phyloP scores from a whole-genome alignment of 805 yeast genomes.

The Nakazawaea populi region DNA sequence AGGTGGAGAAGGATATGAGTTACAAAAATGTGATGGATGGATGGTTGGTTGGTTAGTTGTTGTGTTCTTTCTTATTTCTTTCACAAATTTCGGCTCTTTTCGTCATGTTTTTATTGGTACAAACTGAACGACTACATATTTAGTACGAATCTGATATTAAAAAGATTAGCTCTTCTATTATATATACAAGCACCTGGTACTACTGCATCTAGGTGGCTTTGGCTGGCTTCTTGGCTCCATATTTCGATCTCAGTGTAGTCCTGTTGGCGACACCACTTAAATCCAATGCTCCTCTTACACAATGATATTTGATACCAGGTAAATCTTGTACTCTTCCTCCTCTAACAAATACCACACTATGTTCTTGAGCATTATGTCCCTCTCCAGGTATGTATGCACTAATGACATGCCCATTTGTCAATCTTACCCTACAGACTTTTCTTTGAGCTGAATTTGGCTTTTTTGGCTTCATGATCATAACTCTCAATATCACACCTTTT shows the following conservation, averaged over 20 bases:
- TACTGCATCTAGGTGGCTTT: constrained; percentile 21
- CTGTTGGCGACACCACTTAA: constrained; percentile 93
- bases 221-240: constrained; percentile 85
- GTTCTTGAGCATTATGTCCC: constrained; percentile 98
- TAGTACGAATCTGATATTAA: too few relatives aligned
- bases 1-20: too few relatives aligned
- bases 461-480: constrained; percentile 94
- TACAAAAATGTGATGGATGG: not conserved
- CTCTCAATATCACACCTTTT: constrained; percentile 90
- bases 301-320: constrained; percentile 95
- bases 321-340: constrained; percentile 99
- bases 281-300: constrained; percentile 90
- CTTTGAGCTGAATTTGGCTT: constrained; percentile 98
- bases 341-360: constrained; percentile 89
- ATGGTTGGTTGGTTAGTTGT: not conserved
- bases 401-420: constrained; percentile 82
- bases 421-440: constrained; percentile 91
- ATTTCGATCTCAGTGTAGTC: constrained; percentile 82
- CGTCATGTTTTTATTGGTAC: not conserved
- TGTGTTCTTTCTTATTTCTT: not conserved
- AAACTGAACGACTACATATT: too few relatives aligned
- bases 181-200: too few relatives aligned
- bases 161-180: too few relatives aligned
- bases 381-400: constrained; percentile 97
- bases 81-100: not conserved